Conservation (phyloP, 1,284 basidiomycete species). For the Ustilago hordei region DNA sequence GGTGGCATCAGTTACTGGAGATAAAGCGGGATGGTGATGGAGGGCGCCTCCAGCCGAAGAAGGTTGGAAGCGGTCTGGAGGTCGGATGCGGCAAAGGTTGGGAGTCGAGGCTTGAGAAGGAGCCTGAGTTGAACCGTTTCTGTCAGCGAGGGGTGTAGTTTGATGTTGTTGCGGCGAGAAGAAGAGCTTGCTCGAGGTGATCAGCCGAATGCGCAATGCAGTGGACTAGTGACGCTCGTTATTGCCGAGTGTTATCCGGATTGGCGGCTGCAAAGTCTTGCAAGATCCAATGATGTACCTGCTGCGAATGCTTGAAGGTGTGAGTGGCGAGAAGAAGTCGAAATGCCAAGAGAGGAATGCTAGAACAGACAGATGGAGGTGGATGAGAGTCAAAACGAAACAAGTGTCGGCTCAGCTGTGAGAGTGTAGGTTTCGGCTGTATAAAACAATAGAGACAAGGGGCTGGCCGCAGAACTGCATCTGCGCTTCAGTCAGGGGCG, state of each 20-base stretch:
- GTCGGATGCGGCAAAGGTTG: background rate
- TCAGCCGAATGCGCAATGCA: background rate
- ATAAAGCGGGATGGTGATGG: no score
- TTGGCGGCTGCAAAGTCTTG: no score
- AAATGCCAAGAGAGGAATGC: background rate
- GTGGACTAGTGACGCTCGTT: background rate
- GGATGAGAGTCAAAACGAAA: background rate
- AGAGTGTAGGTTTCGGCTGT: constrained; percentile 28
- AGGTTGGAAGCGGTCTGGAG: background rate
- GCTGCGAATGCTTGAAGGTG: no score
- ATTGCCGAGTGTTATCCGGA: no score
- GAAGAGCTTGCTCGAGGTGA: background rate
- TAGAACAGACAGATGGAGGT: background rate
- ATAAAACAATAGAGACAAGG: no score
- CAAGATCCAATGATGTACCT: no score
- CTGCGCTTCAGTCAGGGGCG: no score
- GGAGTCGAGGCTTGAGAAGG: background rate
- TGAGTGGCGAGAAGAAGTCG: background rate
- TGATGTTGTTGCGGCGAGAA: no score
- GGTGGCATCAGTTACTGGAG: constrained; percentile 14
- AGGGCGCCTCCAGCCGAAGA: background rate
- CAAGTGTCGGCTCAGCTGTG: background rate
- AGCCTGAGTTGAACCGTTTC: background rate
- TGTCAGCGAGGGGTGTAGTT: no score
- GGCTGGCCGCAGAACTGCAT: no score